phyloP scores from a whole-genome alignment of 2,329 filamentous ascomycete genomes.

The Proliferodiscus dingleyae region DNA sequence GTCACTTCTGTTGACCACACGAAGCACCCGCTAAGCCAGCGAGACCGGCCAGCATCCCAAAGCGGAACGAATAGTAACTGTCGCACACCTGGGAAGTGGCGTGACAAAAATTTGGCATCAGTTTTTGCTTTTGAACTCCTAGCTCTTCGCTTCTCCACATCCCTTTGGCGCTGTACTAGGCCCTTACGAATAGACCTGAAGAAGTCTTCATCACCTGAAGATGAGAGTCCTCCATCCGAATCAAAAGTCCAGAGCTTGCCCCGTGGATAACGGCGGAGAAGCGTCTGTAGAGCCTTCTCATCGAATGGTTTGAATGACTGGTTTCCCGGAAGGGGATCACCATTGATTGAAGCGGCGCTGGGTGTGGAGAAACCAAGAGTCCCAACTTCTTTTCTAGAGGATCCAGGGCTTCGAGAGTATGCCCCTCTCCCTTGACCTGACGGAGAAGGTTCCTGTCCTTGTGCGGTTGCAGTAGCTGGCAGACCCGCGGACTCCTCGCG shows the following conservation, averaged over 20 bases:
- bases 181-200: not conserved
- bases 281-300: conserved; percentile 26
- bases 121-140: conserved; percentile 15
- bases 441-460: too few relatives aligned
- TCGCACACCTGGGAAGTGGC: conserved; percentile 40
- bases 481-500: too few relatives aligned
- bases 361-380: conserved; percentile 31
- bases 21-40: conserved; percentile 48
- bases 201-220: conserved; percentile 40
- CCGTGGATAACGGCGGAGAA: conserved; percentile 41
- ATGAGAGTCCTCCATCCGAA: conserved; percentile 37
- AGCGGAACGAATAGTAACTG: conserved; percentile 46
- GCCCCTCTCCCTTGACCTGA: conserved; percentile 6
- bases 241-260: conserved; percentile 46
- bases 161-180: conserved; percentile 7
- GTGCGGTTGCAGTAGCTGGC: too few relatives aligned
- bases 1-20: conserved; percentile 36
- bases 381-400: conserved; percentile 20
- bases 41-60: conserved; percentile 42
- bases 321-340: conserved; percentile 23
- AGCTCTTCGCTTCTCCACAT: conserved; percentile 10
- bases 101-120: conserved; percentile 31
- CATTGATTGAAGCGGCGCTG: conserved; percentile 27
- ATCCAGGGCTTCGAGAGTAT: conserved; percentile 17
- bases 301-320: conserved; percentile 25